These are phyloP conservation scores for Gracilaria caudata DNA, from an alignment of 23 red algal species.

Conservation along the genomic window DNA sequence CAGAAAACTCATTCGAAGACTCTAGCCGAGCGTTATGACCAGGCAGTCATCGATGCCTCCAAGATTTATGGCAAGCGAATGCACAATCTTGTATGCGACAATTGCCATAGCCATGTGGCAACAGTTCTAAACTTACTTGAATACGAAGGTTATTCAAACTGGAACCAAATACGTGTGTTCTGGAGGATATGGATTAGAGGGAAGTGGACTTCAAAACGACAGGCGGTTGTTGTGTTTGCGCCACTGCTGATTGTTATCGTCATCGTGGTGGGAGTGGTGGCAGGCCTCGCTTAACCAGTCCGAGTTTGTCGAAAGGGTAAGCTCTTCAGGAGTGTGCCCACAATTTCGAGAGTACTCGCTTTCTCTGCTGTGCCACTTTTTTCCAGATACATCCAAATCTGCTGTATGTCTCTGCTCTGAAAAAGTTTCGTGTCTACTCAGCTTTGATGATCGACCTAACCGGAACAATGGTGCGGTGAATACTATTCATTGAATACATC, in stretches of 20 bases:
- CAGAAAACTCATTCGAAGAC: background rate
- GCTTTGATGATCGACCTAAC: no score
- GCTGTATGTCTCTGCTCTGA: no score
- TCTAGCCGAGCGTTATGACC: slow-evolving; percentile 18
- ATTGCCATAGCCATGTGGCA: slow-evolving; percentile 70
- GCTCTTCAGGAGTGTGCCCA: background rate
- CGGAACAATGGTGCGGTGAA: no score
- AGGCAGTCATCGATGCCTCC: slow-evolving; percentile 43
- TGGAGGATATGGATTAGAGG: slow-evolving; percentile 47
- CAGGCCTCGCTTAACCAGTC: background rate
- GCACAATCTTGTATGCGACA: slow-evolving; percentile 59
- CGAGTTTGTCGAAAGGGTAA: background rate
- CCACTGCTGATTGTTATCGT: background rate
- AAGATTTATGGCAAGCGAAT: slow-evolving; percentile 49
- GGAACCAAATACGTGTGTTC: slow-evolving; percentile 58
- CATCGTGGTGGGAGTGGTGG: background rate
- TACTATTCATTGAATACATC: no score
- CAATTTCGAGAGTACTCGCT: background rate
- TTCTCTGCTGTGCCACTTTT: background rate
- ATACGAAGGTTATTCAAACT: slow-evolving; percentile 53
- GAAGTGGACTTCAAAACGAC: slow-evolving; percentile 26
- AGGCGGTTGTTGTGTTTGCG: slow-evolving; percentile 5
- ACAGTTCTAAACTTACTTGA: slow-evolving; percentile 38
- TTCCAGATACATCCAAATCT: no score
- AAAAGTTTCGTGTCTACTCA: no score